Base-by-base conservation (phyloP, 73 alveolate genomes). In the Paramecium biaurelia region DNA sequence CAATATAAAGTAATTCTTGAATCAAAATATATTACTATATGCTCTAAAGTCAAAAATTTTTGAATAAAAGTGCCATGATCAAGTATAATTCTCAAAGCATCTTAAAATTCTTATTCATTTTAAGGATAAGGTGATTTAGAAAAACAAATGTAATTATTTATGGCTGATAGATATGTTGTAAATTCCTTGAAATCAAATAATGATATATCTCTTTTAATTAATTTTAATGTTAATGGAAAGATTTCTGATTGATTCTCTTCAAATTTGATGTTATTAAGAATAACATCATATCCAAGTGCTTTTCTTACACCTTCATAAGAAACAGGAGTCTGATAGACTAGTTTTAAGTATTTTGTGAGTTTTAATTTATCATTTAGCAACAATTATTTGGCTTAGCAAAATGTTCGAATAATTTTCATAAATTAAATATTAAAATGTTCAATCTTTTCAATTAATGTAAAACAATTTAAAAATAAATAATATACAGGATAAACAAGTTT, bases 391-490 rank as follows among this genome's bases (percentile, higher is more conserved):
- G 47, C 82, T 63, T 63, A 63, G 45, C 82, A 63, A 63, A 63
- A 63, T 20, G 84, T 63, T 30, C 84, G 84, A 63, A 63, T 63
- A 63, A 63, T 63, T 63, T 63, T 63, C 82, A 63, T 24, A 63
- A 63, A 63, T 63, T 24, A 63, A 63, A 28, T 24, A 28, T 63
- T 63, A 26, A 63, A 28, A 63, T 63, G 23, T 14, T 63, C 82
- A 26, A 28, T 28, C 82, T 15, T 63, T 11, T 26, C 82, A 38
- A 79, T 41, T 42, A 42, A 45, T 18, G 43, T 3, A 45, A 20
- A 41, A 18, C 30, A 7, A 1, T 79, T 79, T 9, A 79, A 43
- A 6, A 79, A 20, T 59, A 79, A 12, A 79, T 79, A n/a, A n/a
- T n/a, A n/a, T n/a, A n/a, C n/a, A n/a, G n/a, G n/a, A n/a, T n/a